Percentiles rank a stretch among this genome's conserved stretches.
phyloP scores from a whole-genome alignment of 129 eudicot genomes.

The Erigeron canadensis region DNA sequence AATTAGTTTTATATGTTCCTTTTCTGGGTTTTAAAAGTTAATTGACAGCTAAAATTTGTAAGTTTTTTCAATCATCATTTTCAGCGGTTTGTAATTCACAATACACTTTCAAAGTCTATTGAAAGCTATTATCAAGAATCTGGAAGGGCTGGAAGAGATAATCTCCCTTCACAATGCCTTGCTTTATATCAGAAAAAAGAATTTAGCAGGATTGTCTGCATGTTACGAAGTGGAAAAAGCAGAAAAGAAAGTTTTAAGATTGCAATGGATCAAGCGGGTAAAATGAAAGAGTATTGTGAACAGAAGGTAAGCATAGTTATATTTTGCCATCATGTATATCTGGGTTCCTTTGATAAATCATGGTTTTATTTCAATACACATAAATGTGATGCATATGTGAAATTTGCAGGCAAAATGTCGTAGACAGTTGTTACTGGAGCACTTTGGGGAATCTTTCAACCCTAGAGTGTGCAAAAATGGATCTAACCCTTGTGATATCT shows the following conservation, averaged over 20 bases:
- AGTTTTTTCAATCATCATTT: slow-evolving; percentile 21
- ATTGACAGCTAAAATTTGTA: slow-evolving; percentile 6
- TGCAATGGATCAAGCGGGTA: slow-evolving; percentile 91
- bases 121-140: slow-evolving; percentile 99
- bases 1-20: not conserved
- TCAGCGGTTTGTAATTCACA: slow-evolving; percentile 96
- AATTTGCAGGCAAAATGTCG: slow-evolving; percentile 75
- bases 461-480: slow-evolving; percentile 65
- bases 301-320: slow-evolving; percentile 54
- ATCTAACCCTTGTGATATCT: slow-evolving; percentile 86
- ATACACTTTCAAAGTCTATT: slow-evolving; percentile 87
- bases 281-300: slow-evolving; percentile 87
- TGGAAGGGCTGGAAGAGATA: slow-evolving; percentile 98
- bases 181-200: slow-evolving; percentile 88
- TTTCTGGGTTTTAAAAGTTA: not conserved
- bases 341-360: not conserved
- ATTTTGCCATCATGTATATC: not conserved
- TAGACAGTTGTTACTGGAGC: slow-evolving; percentile 73
- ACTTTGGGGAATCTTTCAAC: slow-evolving; percentile 83
- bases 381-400: not conserved
- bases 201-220: slow-evolving; percentile 91
- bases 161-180: slow-evolving; percentile 65
- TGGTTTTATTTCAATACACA: not conserved
- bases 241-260: slow-evolving; percentile 62
- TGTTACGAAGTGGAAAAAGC: slow-evolving; percentile 77